Base-by-base conservation (phyloP, 2,329 filamentous ascomycete genomes). In the Phialophora chinensis region DNA sequence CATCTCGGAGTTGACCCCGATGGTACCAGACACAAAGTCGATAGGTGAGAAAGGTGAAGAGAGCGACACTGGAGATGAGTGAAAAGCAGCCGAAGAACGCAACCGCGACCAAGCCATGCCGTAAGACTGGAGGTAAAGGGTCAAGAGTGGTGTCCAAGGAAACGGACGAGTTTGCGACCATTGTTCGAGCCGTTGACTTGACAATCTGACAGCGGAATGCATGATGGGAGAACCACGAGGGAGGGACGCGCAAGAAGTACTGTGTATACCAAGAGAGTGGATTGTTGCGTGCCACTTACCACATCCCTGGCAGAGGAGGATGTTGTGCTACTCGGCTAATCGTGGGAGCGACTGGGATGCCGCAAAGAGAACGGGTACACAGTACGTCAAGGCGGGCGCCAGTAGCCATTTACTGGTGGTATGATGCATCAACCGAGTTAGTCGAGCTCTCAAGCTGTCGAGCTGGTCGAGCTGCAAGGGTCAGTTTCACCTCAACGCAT, bases 1-100 rank as follows among this genome's bases (percentile, higher is more conserved):
- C 82, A 61, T 85, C 82, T 66, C 83, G 82, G 67, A 81, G 76
- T 47, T 77, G 73, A 71, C 84, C 83, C 66, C 79, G 79, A 62
- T 76, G 77, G 55, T 80, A 77, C 83, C 83, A 85, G 66, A 81
- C 81, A 35, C 85, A 71, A n/a, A 85, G 74, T 27, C 83, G 81
- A 68, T 83, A 81, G 10, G 83, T 84, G 67, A 85, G 81, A 74
- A 84, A 84, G 11, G 67, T 66, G 5, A 85, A 77, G 4, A 85
- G 76, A 2, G 68, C 63, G 2, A 78, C 73, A 3, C 82, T 81
- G 29, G 82, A 79, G 52, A 84, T 57, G 33, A 83, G 74, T 1
- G 83, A 85, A 35, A 84, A 72, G 55, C 82, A 75, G 33, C 82
- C 81, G 71, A 82, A 81, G 29, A 83, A 67, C 1, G 77, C 76